Evolutionary conservation across 2,329 filamentous ascomycete species (phyloP), one percentile per base, ranked within the genome.

Genomic region (Tolypocladium pustulatum): DNA sequence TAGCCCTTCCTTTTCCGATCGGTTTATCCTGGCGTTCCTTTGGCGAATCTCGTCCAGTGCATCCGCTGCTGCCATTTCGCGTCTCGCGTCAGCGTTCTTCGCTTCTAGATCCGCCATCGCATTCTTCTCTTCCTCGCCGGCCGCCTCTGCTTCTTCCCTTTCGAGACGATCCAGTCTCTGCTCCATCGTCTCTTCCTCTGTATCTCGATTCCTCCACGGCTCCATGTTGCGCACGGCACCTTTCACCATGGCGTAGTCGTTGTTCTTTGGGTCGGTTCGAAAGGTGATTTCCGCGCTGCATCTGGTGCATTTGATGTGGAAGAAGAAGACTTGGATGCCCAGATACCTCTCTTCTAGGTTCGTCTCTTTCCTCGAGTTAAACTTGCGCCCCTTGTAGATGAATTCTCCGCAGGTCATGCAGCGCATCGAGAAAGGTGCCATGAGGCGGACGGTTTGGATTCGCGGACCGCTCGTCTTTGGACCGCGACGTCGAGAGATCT

Each of bases 61-160:
- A 76, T 99, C 94, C 2, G 94, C 94, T 52, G 97, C 90, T 22
- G 89, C 90, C 92, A 99, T 99, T 74, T 99, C 94, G 46, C 88
- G 82, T 77, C 94, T 92, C 1, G 92, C 92, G 71, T 99, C 94
- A 27, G 89, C 77, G 58, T 93, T 96, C 77, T 97, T 97, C 62
- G 89, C 87, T 75, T 99, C 94, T 54, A 99, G 76, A 70, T 97
- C 92, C 59, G 89, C 89, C 95, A 99, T 99, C 27, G 91, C 90
- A 72, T 97, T 92, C 63, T 86, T 81, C 72, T 96, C 91, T 60
- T 87, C 83, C 57, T 81, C 79, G 41, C 81, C 84, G 12, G 81
- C 81, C 2, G 80, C 82, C 64, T 85, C 81, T 25, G 79, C 80
- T 65, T 88, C 88, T 68, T 95, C 90, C 46, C 79, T 74, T 75